Conservation (phyloP, 441 rosid species). For the Populus trichocarpa region DNA sequence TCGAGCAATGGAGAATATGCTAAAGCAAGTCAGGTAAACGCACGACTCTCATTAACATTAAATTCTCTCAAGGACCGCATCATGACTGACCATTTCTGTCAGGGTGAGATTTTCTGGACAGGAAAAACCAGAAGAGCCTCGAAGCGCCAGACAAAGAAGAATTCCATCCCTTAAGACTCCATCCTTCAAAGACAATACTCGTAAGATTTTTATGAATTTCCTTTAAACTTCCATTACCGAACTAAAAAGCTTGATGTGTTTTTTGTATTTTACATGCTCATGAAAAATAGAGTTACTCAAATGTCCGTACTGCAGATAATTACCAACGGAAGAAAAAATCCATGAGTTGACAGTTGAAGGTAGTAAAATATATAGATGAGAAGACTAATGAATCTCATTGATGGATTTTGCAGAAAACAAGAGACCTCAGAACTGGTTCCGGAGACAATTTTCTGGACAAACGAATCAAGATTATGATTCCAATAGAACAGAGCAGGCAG, state of each 20-base stretch:
- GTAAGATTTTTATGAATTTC: not conserved
- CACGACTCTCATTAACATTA: not conserved
- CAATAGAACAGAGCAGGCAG: constrained; percentile 38
- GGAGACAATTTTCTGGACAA: constrained; percentile 47
- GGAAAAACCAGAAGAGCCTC: constrained; percentile 20
- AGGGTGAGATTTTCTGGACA: constrained; percentile 37
- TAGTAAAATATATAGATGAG: not conserved
- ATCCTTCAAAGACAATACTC: constrained; percentile 56
- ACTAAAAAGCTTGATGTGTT: not conserved
- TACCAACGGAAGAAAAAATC: not conserved
- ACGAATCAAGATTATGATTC: constrained; percentile 38
- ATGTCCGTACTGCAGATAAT: not conserved
- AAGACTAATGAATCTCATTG: not conserved
- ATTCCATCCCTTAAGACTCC: constrained; percentile 33
- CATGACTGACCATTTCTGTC: constrained; percentile 14
- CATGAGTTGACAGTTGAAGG: not conserved
- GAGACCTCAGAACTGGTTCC: constrained; percentile 54
- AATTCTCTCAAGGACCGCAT: not conserved
- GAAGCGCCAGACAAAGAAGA: constrained; percentile 30
- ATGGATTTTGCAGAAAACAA: constrained; percentile 52
- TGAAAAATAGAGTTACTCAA: not conserved
- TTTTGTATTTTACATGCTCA: not conserved
- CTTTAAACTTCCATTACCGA: not conserved
- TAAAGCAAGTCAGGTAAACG: constrained; percentile 38
- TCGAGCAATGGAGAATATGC: constrained; percentile 34